Evolutionary conservation across 768 basidiomycete species (phyloP).

Genomic region (Pisolithus albus): DNA sequence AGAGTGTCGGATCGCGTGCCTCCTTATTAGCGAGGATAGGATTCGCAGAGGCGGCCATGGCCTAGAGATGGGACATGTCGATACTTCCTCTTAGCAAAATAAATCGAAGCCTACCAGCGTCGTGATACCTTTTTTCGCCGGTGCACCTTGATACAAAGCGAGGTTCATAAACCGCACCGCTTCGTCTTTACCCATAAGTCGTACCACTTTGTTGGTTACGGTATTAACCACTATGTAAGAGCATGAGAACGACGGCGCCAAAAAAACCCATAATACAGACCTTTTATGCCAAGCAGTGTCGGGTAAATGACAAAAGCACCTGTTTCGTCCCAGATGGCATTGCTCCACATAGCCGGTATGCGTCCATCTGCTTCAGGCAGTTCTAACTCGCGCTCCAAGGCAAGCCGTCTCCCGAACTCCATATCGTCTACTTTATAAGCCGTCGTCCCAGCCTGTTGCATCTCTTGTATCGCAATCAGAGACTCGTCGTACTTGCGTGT

Average conservation of each 20-base stretch:
- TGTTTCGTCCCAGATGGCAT: constrained; percentile 96
- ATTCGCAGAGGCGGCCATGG: constrained; percentile 94
- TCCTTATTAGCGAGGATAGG: constrained; percentile 86
- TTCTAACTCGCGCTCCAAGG: constrained; percentile 87
- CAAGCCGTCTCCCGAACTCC: constrained; percentile 98
- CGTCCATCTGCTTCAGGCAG: constrained; percentile 67
- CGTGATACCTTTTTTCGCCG: constrained; percentile 76
- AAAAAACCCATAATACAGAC: constrained; percentile 35
- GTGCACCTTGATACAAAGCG: constrained; percentile 88
- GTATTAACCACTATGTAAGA: constrained; percentile 11
- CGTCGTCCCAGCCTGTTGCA: constrained; percentile 97
- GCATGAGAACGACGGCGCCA: not conserved
- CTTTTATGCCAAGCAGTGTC: constrained; percentile 91
- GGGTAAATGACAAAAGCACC: constrained; percentile 93
- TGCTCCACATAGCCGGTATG: constrained; percentile 73
- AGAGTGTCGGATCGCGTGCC: constrained; percentile 81
- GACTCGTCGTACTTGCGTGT: constrained; percentile 94
- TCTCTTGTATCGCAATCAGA: constrained; percentile 86
- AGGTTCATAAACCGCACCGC: constrained; percentile 85
- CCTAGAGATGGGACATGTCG: constrained; percentile 34
- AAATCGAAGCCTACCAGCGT: constrained; percentile 55
- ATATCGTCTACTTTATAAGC: constrained; percentile 93
- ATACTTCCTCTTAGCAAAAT: not conserved
- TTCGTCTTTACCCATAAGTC: constrained; percentile 91
- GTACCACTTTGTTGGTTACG: constrained; percentile 85